Conservation (phyloP, 768 basidiomycete species). For the Agaricus subrufescens region DNA sequence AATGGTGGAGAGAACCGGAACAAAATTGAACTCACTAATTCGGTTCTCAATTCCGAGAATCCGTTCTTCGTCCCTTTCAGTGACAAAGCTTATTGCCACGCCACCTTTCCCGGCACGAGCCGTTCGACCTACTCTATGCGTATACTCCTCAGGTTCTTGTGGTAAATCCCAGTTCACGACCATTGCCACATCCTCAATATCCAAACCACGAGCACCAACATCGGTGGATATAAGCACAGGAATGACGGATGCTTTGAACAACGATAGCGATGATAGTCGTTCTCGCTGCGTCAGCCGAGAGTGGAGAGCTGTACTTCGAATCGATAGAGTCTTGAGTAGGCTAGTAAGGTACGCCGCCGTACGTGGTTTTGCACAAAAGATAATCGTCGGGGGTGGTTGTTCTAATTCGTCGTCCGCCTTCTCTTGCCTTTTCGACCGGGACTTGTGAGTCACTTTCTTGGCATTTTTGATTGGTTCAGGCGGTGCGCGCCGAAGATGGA, state of each 20-base stretch:
- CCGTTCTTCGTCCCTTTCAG: conserved; percentile 86
- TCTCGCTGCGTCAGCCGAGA: conserved; percentile 92
- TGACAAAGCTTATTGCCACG: conserved; percentile 90
- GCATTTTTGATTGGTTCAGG: conserved; percentile 43
- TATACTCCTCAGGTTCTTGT: conserved; percentile 86
- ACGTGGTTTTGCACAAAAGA: conserved; percentile 82
- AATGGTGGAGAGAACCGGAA: not conserved
- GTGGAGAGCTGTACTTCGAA: conserved; percentile 87
- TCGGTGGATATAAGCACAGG: conserved; percentile 94
- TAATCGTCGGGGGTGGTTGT: conserved; percentile 92
- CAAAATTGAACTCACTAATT: conserved; percentile 56
- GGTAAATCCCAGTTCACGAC: conserved; percentile 98
- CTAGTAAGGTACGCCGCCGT: conserved; percentile 88
- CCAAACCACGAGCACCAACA: conserved; percentile 91
- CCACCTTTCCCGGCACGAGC: conserved; percentile 89
- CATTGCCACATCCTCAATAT: conserved; percentile 94
- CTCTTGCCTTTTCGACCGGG: conserved; percentile 29
- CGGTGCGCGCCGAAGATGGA: conserved; percentile 58
- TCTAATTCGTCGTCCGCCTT: conserved; percentile 42
- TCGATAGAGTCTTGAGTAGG: conserved; percentile 70
- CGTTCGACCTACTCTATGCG: conserved; percentile 92
- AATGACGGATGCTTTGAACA: conserved; percentile 82
- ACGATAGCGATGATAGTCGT: conserved; percentile 73
- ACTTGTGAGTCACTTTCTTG: conserved; percentile 18
- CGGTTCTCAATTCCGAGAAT: conserved; percentile 80